Conservation (phyloP, 345 rosid genomes). For the Brassica incana region DNA sequence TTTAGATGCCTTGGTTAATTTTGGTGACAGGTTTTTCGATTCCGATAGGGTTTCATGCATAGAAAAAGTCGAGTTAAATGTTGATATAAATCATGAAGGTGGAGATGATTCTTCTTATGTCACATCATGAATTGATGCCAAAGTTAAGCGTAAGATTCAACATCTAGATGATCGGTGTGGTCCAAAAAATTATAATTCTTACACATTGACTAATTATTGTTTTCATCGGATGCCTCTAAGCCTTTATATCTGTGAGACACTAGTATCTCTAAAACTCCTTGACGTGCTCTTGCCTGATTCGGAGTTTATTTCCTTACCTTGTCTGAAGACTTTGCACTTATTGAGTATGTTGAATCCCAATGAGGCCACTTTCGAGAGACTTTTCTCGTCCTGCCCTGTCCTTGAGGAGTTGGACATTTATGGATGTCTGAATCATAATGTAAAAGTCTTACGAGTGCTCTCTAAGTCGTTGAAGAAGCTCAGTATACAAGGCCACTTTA, state of each 20-base stretch:
- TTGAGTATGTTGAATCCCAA: not conserved
- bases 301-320: not conserved
- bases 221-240: not conserved
- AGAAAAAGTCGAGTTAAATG: not conserved
- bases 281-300: not conserved
- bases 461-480: not conserved
- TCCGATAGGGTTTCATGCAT: not conserved
- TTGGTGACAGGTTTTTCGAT: not conserved
- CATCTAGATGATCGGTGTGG: not conserved
- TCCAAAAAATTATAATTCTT: not conserved
- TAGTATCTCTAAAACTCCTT: not conserved
- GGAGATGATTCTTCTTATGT: not conserved
- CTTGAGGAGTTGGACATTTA: not conserved
- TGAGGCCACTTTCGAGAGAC: constrained; percentile 4
- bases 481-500: not conserved
- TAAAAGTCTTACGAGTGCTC: not conserved
- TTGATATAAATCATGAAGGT: not conserved
- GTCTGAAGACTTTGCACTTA: not conserved
- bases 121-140: not conserved
- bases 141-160: not conserved
- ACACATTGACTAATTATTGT: not conserved
- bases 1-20: not conserved
- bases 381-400: not conserved
- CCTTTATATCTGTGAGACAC: not conserved
- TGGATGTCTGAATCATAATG: not conserved